phyloP scores from a whole-genome alignment of 2,329 filamentous ascomycete species.

The Cyclaneusma minus region DNA sequence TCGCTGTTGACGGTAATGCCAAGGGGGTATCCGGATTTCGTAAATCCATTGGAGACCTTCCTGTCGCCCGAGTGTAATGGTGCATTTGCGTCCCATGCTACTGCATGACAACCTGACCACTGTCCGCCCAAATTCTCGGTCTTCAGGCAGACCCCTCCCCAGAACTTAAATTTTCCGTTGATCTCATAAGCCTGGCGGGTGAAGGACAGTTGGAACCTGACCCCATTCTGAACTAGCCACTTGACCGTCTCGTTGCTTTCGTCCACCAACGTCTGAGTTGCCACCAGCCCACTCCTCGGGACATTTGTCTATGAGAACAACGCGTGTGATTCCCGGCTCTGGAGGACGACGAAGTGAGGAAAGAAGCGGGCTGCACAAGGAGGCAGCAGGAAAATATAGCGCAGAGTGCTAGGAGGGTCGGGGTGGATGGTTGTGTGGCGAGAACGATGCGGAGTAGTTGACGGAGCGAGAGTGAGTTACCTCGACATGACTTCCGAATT shows the following conservation, averaged over 20 bases:
- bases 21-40: slow-evolving; percentile 53
- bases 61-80: slow-evolving; percentile 37
- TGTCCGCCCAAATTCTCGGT: slow-evolving; percentile 45
- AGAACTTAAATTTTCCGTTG: slow-evolving; percentile 45
- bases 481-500: too few species aligned
- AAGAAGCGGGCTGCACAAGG: too few species aligned
- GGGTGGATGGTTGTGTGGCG: too few species aligned
- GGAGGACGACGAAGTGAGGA: too few species aligned
- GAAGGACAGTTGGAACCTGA: slow-evolving; percentile 44
- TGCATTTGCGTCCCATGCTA: slow-evolving; percentile 49
- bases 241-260: slow-evolving; percentile 34
- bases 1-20: slow-evolving; percentile 46
- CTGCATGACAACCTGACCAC: slow-evolving; percentile 49
- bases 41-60: slow-evolving; percentile 47
- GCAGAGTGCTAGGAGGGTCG: too few species aligned
- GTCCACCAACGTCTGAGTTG: slow-evolving; percentile 26
- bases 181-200: slow-evolving; percentile 51
- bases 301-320: slow-evolving; percentile 11
- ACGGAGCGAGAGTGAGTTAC: too few species aligned
- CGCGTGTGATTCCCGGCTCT: slow-evolving; percentile 5
- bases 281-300: slow-evolving; percentile 10
- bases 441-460: too few species aligned
- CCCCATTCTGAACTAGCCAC: slow-evolving; percentile 38
- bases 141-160: slow-evolving; percentile 48
- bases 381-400: too few species aligned